Evolutionary conservation across 306 rosid genomes (phyloP).

Genomic region (Coriaria nepalensis): DNA sequence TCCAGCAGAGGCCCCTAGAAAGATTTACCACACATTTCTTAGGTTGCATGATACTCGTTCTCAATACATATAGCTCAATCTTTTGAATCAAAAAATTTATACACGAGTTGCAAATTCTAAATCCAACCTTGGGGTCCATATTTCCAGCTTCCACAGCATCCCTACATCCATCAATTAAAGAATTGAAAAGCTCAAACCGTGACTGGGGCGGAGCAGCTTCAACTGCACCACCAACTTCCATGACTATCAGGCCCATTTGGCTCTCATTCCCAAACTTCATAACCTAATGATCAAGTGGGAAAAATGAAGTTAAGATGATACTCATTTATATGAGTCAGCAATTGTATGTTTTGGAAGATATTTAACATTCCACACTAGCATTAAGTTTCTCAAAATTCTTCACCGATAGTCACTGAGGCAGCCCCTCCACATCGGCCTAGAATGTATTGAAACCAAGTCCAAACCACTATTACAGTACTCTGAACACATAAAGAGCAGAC

Average conservation of each 20-base stretch:
- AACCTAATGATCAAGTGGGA: slow-evolving; percentile 33
- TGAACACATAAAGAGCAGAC: too few relatives aligned
- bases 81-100: slow-evolving; percentile 6
- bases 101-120: slow-evolving; percentile 4
- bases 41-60: slow-evolving; percentile 10
- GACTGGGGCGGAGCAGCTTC: slow-evolving; percentile 51
- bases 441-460: too few relatives aligned
- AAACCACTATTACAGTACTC: too few relatives aligned
- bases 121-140: slow-evolving; percentile 72
- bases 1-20: slow-evolving; percentile 90
- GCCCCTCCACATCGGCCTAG: too few relatives aligned
- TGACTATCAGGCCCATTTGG: slow-evolving; percentile 59
- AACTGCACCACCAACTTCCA: slow-evolving; percentile 80
- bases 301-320: slow-evolving; percentile 1
- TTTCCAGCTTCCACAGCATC: slow-evolving; percentile 72
- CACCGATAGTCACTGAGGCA: too few relatives aligned
- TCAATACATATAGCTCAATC: slow-evolving; percentile 8
- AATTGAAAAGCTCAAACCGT: slow-evolving; percentile 71
- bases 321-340: too few relatives aligned
- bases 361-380: too few relatives aligned
- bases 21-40: slow-evolving; percentile 21
- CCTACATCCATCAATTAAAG: slow-evolving; percentile 74
- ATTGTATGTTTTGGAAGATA: too few relatives aligned
- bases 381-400: too few relatives aligned
- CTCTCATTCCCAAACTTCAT: slow-evolving; percentile 90